phyloP scores from a whole-genome alignment of 202 grass and related monocot genomes.

The Setaria italica region DNA sequence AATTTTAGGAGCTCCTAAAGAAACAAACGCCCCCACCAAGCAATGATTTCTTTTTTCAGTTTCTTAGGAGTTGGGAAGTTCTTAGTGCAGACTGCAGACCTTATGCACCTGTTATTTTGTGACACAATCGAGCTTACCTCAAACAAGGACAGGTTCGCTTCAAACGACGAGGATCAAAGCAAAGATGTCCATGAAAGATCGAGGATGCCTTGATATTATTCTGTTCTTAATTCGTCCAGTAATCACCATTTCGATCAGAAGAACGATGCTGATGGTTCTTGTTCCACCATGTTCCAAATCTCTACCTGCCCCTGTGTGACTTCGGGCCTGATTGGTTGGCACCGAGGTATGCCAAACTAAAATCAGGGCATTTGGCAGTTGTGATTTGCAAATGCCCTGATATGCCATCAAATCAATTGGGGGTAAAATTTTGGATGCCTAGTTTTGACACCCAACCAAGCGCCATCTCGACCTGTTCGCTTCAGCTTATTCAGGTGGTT shows the following conservation, averaged over 20 bases:
- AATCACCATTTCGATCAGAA: background rate
- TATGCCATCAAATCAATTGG: too few relatives aligned
- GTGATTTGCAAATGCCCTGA: too few relatives aligned
- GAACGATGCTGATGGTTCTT: constrained; percentile 23
- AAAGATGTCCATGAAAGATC: background rate
- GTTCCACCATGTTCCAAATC: background rate
- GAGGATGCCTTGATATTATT: constrained; percentile 41
- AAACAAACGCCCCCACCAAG: background rate
- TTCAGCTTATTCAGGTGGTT: too few relatives aligned
- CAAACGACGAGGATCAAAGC: background rate
- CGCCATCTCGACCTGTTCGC: too few relatives aligned
- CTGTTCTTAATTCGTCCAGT: background rate
- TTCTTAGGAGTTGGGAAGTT: background rate
- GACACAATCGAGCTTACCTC: background rate
- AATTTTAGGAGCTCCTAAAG: too few relatives aligned
- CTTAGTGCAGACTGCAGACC: background rate
- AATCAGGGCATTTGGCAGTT: too few relatives aligned
- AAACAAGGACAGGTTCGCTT: background rate
- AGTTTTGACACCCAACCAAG: too few relatives aligned
- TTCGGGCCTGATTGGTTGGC: background rate
- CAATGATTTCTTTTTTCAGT: background rate
- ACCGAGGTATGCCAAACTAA: too few relatives aligned
- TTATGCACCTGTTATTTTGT: background rate
- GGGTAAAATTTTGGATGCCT: too few relatives aligned
- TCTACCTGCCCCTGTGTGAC: background rate